Evolutionary conservation across 2,329 filamentous ascomycete species (phyloP).

Genomic region (Trichoderma arundinaceum): DNA sequence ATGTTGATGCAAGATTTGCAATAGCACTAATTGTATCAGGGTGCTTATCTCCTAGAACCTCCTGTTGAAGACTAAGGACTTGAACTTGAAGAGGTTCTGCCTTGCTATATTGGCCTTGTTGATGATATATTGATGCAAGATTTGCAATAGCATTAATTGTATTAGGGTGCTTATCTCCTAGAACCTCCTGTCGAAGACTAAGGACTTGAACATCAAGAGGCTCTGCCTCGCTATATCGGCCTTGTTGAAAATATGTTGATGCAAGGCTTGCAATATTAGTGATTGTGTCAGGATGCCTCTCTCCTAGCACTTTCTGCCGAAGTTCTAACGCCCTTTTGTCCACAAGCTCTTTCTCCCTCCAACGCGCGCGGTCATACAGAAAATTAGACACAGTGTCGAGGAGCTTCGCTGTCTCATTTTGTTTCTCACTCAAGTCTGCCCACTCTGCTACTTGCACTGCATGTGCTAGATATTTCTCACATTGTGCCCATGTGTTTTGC

Average conservation of each 20-base stretch:
- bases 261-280: background rate
- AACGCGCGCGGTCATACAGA: background rate
- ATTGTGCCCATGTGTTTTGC: background rate
- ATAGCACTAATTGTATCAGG: constrained; percentile 21
- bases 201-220: constrained; percentile 29
- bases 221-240: constrained; percentile 35
- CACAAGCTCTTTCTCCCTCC: background rate
- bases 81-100: constrained; percentile 29
- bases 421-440: background rate
- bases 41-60: constrained; percentile 24
- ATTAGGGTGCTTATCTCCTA: constrained; percentile 36
- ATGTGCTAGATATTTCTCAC: constrained; percentile 2
- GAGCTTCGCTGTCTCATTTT: rapidly evolving
- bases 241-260: too few relatives aligned
- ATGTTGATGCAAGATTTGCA: constrained; percentile 27
- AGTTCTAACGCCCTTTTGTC: background rate
- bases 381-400: background rate
- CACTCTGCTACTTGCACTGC: background rate
- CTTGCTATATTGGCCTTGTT: constrained; percentile 35
- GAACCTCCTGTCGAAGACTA: constrained; percentile 30
- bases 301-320: background rate
- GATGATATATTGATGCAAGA: constrained; percentile 33
- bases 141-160: constrained; percentile 3
- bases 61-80: background rate
- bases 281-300: constrained; percentile 26